Evolutionary conservation across 768 basidiomycete genomes (phyloP).

Genomic region (Gymnopilus dilepis): DNA sequence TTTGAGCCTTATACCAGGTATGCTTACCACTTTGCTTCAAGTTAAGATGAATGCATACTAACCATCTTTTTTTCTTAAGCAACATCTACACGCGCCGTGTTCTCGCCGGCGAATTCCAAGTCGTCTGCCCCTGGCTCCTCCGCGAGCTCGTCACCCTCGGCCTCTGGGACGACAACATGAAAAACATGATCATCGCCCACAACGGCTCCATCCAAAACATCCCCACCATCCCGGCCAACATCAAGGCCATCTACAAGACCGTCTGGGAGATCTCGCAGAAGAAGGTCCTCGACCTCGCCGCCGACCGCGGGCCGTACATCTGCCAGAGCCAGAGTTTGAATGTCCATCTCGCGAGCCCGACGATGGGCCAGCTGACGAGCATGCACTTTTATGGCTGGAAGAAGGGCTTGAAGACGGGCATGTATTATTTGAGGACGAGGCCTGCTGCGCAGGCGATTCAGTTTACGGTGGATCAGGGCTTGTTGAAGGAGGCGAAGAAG

Average conservation of each 20-base stretch:
- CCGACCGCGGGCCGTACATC: constrained; percentile 98
- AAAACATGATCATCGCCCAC: constrained; percentile 98
- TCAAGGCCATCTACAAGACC: constrained; percentile 99
- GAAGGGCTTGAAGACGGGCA: constrained; percentile 98
- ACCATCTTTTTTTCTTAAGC: constrained; percentile 45
- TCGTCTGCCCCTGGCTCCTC: constrained; percentile 99
- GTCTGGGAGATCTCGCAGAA: constrained; percentile 99
- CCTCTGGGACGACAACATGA: constrained; percentile 98
- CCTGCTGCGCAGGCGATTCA: constrained; percentile 96
- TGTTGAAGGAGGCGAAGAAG: constrained; percentile 69
- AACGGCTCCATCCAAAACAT: constrained; percentile 90
- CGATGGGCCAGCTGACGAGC: constrained; percentile 88
- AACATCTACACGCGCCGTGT: constrained; percentile 99
- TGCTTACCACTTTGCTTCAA: constrained; percentile 23
- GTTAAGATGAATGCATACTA: constrained; percentile 14
- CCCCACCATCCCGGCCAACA: constrained; percentile 83
- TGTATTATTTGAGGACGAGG: constrained; percentile 96
- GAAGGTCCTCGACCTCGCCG: constrained; percentile 96
- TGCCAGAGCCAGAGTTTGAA: constrained; percentile 96
- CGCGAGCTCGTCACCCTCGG: constrained; percentile 94
- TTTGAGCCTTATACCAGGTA: constrained; percentile 98
- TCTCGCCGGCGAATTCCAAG: constrained; percentile 99
- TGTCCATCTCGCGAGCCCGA: constrained; percentile 89
- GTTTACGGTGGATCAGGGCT: constrained; percentile 90
- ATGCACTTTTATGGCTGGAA: constrained; percentile 99